Base-by-base conservation (phyloP, 2,329 filamentous ascomycete genomes). In the Epichloe sp. region DNA sequence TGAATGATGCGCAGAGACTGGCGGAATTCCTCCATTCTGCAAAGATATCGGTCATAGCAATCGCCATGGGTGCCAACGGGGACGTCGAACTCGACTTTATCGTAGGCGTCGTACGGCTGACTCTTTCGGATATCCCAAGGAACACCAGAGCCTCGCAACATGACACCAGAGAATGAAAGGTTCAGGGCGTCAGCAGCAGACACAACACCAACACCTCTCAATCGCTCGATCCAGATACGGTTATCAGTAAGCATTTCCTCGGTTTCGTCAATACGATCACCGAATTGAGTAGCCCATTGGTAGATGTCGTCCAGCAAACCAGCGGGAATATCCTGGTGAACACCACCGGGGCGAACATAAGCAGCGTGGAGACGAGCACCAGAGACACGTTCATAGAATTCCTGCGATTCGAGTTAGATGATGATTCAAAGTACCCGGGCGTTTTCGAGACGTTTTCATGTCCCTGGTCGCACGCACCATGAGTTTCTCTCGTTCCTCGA, bases 371-470 rank as follows among this genome's bases (percentile, higher is more conserved):
- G 82, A 76, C 93, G 93, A 60, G 93, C 93, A 67, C 93, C 93
- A 41, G 93, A 98, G 53, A 98, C 94, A 75, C 93, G 89, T 72
- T 98, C 93, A 69, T 98, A 98, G 75, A 98, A 98, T 83, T 98
- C 93, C 91, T 97, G 59, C n/a, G 49, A 35, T 38, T 5, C 11
- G 12, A 31, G 38, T 52, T 21, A 38, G 51, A 44, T 7, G 26
- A 17, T 36, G 11, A 42, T 19, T n/a, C 11, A 42, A 19, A 5
- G 19, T 23, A 17, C n/a, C 10, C 17, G 19, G n/a, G 14, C 38
- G 17, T 17, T 17, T 17, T 15, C 21, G 41, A 10, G 21, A 43
- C 19, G 11, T 23, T 43, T 11, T 19, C 17, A 34, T 7, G 21
- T 23, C 21, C 10, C 35, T 0, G 15, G 17, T 8, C 10, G 44